These are phyloP conservation scores for Scutellaria galericulata DNA, from an alignment of 257 asterid species.

Conservation along the genomic window DNA sequence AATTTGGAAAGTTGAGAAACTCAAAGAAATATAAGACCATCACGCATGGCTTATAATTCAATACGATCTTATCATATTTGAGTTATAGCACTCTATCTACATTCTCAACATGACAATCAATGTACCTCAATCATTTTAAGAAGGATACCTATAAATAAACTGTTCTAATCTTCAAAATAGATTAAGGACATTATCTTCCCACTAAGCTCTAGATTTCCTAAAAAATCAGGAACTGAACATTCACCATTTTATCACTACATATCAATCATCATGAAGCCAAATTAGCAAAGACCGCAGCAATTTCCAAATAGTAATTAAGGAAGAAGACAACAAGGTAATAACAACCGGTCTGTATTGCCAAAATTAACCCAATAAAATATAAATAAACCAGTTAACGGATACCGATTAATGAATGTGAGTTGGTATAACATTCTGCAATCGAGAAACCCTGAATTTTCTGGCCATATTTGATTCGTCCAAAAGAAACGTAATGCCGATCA, in stretches of 20 bases:
- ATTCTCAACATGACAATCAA: constrained; percentile 7
- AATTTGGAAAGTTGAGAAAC: neutral
- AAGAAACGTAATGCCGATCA: neutral
- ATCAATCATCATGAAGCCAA: too few relatives aligned
- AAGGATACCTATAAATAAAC: neutral
- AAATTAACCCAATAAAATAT: neutral
- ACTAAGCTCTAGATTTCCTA: neutral
- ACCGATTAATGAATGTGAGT: neutral
- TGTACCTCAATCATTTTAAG: constrained; percentile 4
- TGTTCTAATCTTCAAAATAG: neutral
- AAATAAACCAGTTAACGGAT: neutral
- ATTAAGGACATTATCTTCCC: neutral
- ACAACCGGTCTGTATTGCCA: neutral
- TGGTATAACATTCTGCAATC: constrained; percentile 8
- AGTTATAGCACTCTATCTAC: neutral
- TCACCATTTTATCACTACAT: neutral
- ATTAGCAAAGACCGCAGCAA: neutral
- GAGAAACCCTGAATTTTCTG: neutral
- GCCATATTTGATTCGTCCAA: constrained; percentile 4
- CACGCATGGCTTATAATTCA: neutral
- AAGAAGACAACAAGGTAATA: constrained; percentile 1
- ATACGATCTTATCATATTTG: constrained; percentile 17
- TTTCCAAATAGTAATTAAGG: constrained; percentile 8
- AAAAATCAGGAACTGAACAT: neutral
- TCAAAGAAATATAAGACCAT: too few relatives aligned